These are phyloP conservation scores for Xylaria scruposa DNA, from an alignment of 495 filamentous ascomycete species.

Conservation along the genomic window DNA sequence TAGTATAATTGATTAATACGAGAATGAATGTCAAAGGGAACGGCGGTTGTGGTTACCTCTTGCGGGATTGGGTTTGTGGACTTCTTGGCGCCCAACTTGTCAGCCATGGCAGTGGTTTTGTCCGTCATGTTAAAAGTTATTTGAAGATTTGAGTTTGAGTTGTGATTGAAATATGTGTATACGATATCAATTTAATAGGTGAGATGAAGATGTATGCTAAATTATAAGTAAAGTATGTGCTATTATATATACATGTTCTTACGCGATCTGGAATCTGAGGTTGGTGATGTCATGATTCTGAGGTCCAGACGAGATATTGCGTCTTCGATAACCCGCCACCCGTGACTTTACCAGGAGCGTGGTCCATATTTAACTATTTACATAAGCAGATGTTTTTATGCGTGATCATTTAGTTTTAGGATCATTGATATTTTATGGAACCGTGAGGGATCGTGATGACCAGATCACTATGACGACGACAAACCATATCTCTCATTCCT, in stretches of 20 bases:
- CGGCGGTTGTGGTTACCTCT: not conserved
- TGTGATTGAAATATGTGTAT: not conserved
- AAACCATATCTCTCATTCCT: not conserved
- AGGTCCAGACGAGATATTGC: not conserved
- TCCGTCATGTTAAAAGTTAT: slow-evolving; percentile 5
- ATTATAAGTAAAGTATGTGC: not conserved
- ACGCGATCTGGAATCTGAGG: not conserved
- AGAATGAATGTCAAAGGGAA: too few relatives aligned
- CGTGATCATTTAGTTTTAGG: not conserved
- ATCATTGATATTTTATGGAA: not conserved
- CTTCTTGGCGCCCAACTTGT: slow-evolving; percentile 17
- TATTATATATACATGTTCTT: slow-evolving; percentile 8
- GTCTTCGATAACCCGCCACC: slow-evolving; percentile 12
- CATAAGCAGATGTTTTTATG: not conserved
- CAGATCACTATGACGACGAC: slow-evolving; percentile 1
- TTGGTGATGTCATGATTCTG: slow-evolving; percentile 19
- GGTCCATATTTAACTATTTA: not conserved
- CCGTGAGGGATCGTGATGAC: not conserved
- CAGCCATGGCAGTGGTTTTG: slow-evolving; percentile 20
- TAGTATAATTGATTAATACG: not conserved
- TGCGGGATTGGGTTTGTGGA: slow-evolving; percentile 20
- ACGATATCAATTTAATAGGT: not conserved
- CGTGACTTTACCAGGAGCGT: not conserved
- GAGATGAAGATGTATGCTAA: not conserved
- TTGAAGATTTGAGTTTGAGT: not conserved